Base-by-base conservation (phyloP, 129 eudicot genomes). In the Ambrosia trifida region DNA sequence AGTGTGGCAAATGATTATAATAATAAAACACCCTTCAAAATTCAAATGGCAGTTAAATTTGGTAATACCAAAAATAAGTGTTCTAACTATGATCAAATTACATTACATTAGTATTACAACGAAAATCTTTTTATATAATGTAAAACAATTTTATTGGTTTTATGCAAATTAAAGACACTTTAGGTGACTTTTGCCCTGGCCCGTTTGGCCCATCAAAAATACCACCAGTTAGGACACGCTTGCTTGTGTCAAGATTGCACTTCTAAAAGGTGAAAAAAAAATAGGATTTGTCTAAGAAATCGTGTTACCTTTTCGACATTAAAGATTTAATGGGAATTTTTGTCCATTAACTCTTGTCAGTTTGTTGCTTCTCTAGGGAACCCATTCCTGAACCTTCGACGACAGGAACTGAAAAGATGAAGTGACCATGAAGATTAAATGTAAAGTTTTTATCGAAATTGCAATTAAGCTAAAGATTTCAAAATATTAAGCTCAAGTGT, bases 301-400 rank as follows among this genome's bases (percentile, higher is more conserved):
- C 14, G 8, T 64, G 85, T 38, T 70, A 94, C 98, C 97, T 89
- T 93, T 32, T 76, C 78, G 52, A 93, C 95, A 82, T 93, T 81
- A 69, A 93, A 83, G 20, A 84, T 76, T 75, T 85, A 83, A 45
- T 93, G 88, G 13, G 98, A 93, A 73, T 85, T 81, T 61, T 87
- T 81, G 9, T 95, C 85, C 66, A 93, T 80, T 69, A 93, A 76
- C 86, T 89, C 49, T 93, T 93, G 56, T 93, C 98, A 4, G 96
- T 80, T 77, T 89, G 98, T 64, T 89, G 88, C 63, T 72, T 87
- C 76, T 93, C 98, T 76, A 83, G 59, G 18, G 95, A 82, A 45
- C 95, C 96, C 92, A 89, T 83, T 66, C 96, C 98, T 8, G 85
- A 85, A 64, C 98, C 96, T 87, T 89, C 96, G 3, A 78, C 96